Evolutionary conservation across 345 rosid genomes (phyloP), one percentile per base, ranked within the genome.

Genomic region (Hirschfeldia incana): DNA sequence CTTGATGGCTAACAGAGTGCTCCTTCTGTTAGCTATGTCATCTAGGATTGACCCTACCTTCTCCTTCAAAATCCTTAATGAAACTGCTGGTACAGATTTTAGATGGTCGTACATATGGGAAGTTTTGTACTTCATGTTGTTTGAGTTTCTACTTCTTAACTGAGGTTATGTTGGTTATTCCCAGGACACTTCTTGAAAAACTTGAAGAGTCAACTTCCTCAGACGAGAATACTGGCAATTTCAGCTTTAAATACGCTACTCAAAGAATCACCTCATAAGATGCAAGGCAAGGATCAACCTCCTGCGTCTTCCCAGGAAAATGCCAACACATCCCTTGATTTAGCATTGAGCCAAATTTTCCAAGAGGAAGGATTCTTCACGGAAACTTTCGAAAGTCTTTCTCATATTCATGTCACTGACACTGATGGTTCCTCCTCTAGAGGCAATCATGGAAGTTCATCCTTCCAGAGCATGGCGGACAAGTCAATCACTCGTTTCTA

Each of bases 121-220:
- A 37, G 49, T 30, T 34, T 28, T 72, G 15, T 59, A 21, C 21
- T 30, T 61, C 74, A 67, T 72, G 39, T 15, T 76, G 36, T 39
- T 67, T 73, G 42, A 34, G 46, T 67, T 76, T 17, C 69, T 67
- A 17, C 16, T 70, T 59, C 73, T 59, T 72, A 36, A 77, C 67
- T 30, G 51, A 57, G 33, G 67, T 76, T 8, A 61, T 77, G 75
- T 63, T 77, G 57, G 34, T 73, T 28, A 53, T 68, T 72, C 46
- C 73, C 92, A 95, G 99, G 99, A 66, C 99, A 95, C 80, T 95
- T 95, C 86, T 83, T 95, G 57, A 95, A 89, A 85, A 95, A 87
- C 82, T 85, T 95, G 75, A 95, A 90, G 78, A 95, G 99, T 84
- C 98, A 95, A 70, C 99, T 95, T 85, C 99, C 98, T 74, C 99